A percentile compares a stretch with the other conserved stretches of the same genome.
These are phyloP conservation scores for Backusella psychrophila DNA, from an alignment of 192 early-diverging fungal species.

Conservation along the genomic window DNA sequence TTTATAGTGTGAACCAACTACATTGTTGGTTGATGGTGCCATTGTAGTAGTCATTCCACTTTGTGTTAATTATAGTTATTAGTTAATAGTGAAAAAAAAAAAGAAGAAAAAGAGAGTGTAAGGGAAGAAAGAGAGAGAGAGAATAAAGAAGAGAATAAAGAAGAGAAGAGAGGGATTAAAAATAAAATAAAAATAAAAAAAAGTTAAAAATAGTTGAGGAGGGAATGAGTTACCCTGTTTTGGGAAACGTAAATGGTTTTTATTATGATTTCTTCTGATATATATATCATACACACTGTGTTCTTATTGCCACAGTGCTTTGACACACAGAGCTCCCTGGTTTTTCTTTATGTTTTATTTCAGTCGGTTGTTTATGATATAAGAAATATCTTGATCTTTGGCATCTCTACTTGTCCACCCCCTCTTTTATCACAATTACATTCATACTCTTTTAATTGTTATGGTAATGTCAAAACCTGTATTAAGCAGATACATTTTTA, in stretches of 20 bases:
- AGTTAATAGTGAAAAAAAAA: neutral
- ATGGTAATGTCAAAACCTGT: neutral
- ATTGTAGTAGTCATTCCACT: neutral
- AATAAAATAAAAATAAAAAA: neutral
- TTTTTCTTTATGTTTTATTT: conserved; percentile 1
- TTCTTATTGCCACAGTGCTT: neutral
- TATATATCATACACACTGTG: neutral
- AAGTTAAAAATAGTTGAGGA: neutral
- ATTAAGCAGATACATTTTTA: neutral
- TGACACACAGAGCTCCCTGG: neutral
- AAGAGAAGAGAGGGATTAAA: neutral
- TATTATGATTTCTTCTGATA: neutral
- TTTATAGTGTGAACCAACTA: conserved; percentile 3
- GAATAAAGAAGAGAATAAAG: neutral
- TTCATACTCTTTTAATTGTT: neutral
- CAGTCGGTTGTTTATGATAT: neutral
- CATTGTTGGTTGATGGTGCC: neutral
- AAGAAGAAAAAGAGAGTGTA: neutral
- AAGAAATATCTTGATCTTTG: neutral
- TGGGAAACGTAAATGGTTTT: neutral
- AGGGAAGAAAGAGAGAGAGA: neutral
- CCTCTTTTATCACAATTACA: neutral
- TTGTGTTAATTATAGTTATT: no score
- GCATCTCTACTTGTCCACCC: neutral
- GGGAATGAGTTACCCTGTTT: conserved; percentile 1